Evolutionary conservation across 805 yeast genomes (phyloP).

Genomic region (Nakazawaea pomicola): DNA sequence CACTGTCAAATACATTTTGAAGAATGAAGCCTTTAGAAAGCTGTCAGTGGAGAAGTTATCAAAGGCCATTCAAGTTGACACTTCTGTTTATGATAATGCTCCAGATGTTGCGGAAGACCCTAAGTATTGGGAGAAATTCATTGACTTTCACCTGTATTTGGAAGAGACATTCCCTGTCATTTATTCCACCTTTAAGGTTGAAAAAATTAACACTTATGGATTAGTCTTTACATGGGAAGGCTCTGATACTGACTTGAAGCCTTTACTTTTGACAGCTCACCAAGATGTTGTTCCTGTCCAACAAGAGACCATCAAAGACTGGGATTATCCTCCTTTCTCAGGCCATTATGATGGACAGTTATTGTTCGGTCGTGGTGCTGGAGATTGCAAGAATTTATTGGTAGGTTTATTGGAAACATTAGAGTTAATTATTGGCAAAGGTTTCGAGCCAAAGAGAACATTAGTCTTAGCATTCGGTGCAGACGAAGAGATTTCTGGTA

Average conservation of each 20-base stretch:
- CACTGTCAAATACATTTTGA: conserved; percentile 13
- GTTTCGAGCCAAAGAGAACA: conserved; percentile 57
- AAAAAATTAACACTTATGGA: conserved; percentile 56
- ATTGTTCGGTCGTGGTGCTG: conserved; percentile 74
- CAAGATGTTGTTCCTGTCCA: conserved; percentile 81
- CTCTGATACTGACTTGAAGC: conserved; percentile 43
- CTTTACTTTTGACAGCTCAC: conserved; percentile 69
- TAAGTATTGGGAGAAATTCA: conserved; percentile 44
- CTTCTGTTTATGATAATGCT: conserved; percentile 49
- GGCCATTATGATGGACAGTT: conserved; percentile 62
- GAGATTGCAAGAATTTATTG: conserved; percentile 70
- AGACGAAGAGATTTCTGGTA: conserved; percentile 74
- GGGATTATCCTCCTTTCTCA: conserved; percentile 65
- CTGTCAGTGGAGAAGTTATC: conserved; percentile 38
- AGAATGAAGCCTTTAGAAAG: conserved; percentile 27
- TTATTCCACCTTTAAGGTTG: conserved; percentile 41
- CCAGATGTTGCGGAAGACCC: conserved; percentile 42
- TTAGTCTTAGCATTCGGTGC: conserved; percentile 65
- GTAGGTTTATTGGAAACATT: conserved; percentile 62
- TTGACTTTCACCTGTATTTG: conserved; percentile 48
- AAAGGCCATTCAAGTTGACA: conserved; percentile 58
- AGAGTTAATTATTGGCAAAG: conserved; percentile 44
- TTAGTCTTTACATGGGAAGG: conserved; percentile 64
- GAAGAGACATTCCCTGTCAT: conserved; percentile 50
- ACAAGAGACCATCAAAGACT: conserved; percentile 43